A percentile compares a stretch with the other conserved stretches of the same genome.
Evolutionary conservation across 768 basidiomycete genomes (phyloP).

Genomic region (Mycena vulgaris): DNA sequence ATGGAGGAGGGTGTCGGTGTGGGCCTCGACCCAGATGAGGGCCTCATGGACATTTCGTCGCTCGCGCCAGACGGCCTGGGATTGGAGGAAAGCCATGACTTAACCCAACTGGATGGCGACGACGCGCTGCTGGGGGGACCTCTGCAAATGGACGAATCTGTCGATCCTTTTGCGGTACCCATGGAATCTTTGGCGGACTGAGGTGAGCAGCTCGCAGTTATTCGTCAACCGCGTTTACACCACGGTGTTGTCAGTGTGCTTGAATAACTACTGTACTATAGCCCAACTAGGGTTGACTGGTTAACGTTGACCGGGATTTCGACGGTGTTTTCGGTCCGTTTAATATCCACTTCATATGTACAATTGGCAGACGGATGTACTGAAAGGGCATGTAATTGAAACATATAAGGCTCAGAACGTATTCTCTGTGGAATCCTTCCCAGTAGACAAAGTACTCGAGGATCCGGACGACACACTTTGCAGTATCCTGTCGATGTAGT

Average conservation of each 20-base stretch:
- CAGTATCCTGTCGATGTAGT: constrained; percentile 91
- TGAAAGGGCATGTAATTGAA: background rate
- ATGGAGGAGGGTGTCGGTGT: constrained; percentile 59
- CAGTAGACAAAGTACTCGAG: constrained; percentile 87
- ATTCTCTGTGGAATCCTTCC: constrained; percentile 93
- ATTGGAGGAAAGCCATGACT: constrained; percentile 66
- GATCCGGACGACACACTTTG: constrained; percentile 90
- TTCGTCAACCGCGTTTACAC: background rate
- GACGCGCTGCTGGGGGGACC: constrained; percentile 73
- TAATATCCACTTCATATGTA: background rate
- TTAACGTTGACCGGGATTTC: too few species aligned
- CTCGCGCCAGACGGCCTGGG: constrained; percentile 78
- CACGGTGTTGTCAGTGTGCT: too few species aligned
- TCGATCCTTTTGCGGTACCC: constrained; percentile 69
- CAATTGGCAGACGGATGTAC: background rate
- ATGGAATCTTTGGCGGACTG: background rate
- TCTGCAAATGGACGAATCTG: constrained; percentile 68
- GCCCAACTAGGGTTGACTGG: too few species aligned
- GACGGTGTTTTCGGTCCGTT: too few species aligned
- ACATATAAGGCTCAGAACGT: constrained; percentile 65
- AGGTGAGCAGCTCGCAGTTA: background rate
- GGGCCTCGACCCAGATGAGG: constrained; percentile 53
- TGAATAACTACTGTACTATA: too few species aligned
- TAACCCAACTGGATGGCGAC: constrained; percentile 68
- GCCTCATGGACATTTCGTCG: constrained; percentile 73